These are phyloP conservation scores for Dryas drummondii DNA, from an alignment of 306 rosid species.

Conservation along the genomic window DNA sequence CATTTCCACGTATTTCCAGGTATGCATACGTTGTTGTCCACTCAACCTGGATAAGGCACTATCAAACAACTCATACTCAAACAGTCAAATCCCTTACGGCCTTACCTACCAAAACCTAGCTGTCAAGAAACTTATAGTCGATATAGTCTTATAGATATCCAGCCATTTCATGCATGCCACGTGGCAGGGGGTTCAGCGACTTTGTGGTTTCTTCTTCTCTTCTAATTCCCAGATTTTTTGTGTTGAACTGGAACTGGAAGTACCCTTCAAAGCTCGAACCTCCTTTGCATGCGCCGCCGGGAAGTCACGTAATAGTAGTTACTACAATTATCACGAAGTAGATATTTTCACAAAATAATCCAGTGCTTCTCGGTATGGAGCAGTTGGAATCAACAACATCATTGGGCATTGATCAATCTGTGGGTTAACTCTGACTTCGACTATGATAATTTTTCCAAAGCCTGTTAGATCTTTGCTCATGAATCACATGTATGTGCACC, in stretches of 20 bases:
- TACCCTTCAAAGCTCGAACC: too few relatives aligned
- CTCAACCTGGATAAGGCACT: neutral
- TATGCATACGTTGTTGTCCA: neutral
- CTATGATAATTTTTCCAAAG: too few relatives aligned
- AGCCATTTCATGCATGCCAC: too few relatives aligned
- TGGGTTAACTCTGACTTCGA: neutral
- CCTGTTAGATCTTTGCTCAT: too few relatives aligned
- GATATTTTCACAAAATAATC: neutral
- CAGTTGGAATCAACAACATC: neutral
- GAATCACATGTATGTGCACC: neutral
- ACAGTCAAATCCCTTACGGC: neutral
- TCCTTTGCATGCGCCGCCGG: conserved; percentile 5
- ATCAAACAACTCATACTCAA: neutral
- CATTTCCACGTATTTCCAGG: conserved; percentile 4
- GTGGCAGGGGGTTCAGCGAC: too few relatives aligned
- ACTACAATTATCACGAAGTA: neutral
- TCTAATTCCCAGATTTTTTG: neutral
- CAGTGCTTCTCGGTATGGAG: neutral
- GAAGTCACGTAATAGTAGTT: neutral
- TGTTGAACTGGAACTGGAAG: neutral
- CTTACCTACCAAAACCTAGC: too few relatives aligned
- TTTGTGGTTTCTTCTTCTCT: neutral
- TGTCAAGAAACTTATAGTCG: too few relatives aligned
- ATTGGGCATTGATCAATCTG: neutral
- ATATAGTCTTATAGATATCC: too few relatives aligned